Evolutionary conservation across 768 basidiomycete species (phyloP).

Genomic region (Hysterangium stoloniferum): DNA sequence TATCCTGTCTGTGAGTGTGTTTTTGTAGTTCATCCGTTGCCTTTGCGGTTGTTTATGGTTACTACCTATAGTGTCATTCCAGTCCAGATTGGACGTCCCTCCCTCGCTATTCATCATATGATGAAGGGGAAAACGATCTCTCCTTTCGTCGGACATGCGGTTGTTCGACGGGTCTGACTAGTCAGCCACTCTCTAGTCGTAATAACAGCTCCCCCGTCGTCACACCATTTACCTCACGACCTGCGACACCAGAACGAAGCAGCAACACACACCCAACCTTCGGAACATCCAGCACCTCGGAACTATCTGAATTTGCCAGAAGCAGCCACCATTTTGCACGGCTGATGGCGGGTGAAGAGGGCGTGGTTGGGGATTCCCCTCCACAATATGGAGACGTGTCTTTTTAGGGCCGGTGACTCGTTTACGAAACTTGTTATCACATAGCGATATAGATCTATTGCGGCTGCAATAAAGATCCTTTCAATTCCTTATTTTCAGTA

Average conservation of each 20-base stretch:
- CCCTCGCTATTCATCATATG: slow-evolving; percentile 58
- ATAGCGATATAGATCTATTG: too few species aligned
- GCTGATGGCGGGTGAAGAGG: slow-evolving; percentile 76
- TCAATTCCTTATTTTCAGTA: too few species aligned
- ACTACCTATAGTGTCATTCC: slow-evolving; percentile 58
- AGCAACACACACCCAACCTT: slow-evolving; percentile 21
- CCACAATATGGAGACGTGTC: slow-evolving; percentile 57
- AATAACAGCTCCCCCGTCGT: not conserved
- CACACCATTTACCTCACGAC: slow-evolving; percentile 2
- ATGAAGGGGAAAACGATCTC: slow-evolving; percentile 12
- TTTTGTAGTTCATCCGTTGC: not conserved
- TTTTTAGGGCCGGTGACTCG: too few species aligned
- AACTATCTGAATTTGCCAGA: not conserved
- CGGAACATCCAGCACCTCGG: not conserved
- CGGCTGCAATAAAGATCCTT: too few species aligned
- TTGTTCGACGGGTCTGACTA: not conserved
- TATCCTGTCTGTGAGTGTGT: slow-evolving; percentile 76
- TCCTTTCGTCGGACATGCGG: not conserved
- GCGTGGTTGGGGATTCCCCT: slow-evolving; percentile 74
- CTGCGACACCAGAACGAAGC: slow-evolving; percentile 4
- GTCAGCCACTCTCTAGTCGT: not conserved
- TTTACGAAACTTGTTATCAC: too few species aligned
- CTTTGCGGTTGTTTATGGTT: not conserved
- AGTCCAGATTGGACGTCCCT: slow-evolving; percentile 74
- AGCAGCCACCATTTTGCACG: slow-evolving; percentile 52